phyloP scores from a whole-genome alignment of 2,329 filamentous ascomycete genomes.

The Penicillium sp. region DNA sequence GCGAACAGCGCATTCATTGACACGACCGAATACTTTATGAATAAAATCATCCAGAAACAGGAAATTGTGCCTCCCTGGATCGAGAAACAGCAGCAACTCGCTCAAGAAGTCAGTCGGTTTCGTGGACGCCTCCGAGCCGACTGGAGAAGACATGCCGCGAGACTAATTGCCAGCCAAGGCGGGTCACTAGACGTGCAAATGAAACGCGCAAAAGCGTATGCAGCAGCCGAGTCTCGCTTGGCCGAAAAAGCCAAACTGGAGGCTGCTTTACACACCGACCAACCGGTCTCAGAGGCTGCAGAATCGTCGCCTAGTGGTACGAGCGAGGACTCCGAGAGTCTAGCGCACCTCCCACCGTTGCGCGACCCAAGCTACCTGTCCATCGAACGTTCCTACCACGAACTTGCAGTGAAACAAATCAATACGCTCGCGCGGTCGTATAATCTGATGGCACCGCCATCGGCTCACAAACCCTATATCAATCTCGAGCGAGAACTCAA shows the following conservation, averaged over 20 bases:
- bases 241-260: conserved; percentile 26
- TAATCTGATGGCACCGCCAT: conserved; percentile 89
- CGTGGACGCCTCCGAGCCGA: conserved; percentile 73
- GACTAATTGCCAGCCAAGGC: conserved; percentile 75
- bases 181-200: conserved; percentile 75
- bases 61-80: conserved; percentile 98
- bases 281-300: conserved; percentile 10
- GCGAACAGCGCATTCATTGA: conserved; percentile 88
- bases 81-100: conserved; percentile 92
- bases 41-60: conserved; percentile 96
- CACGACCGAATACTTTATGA: conserved; percentile 97
- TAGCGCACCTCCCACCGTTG: conserved; percentile 62
- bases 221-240: conserved; percentile 66
- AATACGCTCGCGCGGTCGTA: conserved; percentile 83
- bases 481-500: conserved; percentile 78
- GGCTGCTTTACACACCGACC: conserved; percentile 21
- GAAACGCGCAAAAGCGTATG: conserved; percentile 69
- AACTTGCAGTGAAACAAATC: conserved; percentile 72
- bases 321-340: conserved; percentile 15
- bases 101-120: conserved; percentile 69
- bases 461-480: conserved; percentile 93
- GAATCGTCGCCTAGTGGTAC: conserved; percentile 1
- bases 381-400: conserved; percentile 73
- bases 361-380: conserved; percentile 76
- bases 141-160: conserved; percentile 80